These are phyloP conservation scores for Penicillium sp. DNA, from an alignment of 2,329 filamentous ascomycete genomes.

Conservation along the genomic window DNA sequence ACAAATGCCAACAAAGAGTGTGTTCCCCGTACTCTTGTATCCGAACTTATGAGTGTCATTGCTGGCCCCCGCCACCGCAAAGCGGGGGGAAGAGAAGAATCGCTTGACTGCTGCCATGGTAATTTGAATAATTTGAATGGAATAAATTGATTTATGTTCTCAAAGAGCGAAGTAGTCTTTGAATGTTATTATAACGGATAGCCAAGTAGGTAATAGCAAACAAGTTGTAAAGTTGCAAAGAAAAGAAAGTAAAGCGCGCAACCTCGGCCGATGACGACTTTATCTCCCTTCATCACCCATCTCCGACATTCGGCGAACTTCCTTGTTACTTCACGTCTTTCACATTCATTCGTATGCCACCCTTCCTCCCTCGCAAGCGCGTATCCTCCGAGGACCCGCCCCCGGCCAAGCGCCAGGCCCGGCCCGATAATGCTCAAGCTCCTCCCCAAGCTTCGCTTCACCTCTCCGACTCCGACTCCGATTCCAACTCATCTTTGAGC, in stretches of 20 bases:
- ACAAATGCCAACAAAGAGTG: background rate
- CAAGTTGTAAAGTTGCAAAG: background rate
- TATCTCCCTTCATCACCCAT: slow-evolving; percentile 11
- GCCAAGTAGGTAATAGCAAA: background rate
- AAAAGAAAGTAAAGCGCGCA: slow-evolving; percentile 1
- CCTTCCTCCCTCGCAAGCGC: slow-evolving; percentile 48
- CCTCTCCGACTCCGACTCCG: slow-evolving; percentile 28
- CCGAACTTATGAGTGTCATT: slow-evolving; percentile 83
- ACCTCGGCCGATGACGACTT: slow-evolving; percentile 17
- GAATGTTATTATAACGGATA: background rate
- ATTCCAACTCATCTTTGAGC: slow-evolving; percentile 41
- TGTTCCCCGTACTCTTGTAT: slow-evolving; percentile 66
- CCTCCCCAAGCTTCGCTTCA: slow-evolving; percentile 20
- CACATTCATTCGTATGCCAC: slow-evolving; percentile 42
- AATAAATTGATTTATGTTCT: background rate
- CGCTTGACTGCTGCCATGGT: slow-evolving; percentile 59
- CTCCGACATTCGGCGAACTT: slow-evolving; percentile 9
- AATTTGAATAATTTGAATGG: background rate
- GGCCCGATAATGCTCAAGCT: slow-evolving; percentile 24
- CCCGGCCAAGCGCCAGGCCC: slow-evolving; percentile 36
- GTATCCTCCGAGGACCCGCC: slow-evolving; percentile 37
- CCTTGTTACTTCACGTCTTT: background rate
- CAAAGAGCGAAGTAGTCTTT: background rate
- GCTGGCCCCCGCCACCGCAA: slow-evolving; percentile 87
- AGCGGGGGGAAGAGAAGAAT: slow-evolving; percentile 78